Evolutionary conservation across 345 rosid species (phyloP).

Genomic region (Boechera stricta): DNA sequence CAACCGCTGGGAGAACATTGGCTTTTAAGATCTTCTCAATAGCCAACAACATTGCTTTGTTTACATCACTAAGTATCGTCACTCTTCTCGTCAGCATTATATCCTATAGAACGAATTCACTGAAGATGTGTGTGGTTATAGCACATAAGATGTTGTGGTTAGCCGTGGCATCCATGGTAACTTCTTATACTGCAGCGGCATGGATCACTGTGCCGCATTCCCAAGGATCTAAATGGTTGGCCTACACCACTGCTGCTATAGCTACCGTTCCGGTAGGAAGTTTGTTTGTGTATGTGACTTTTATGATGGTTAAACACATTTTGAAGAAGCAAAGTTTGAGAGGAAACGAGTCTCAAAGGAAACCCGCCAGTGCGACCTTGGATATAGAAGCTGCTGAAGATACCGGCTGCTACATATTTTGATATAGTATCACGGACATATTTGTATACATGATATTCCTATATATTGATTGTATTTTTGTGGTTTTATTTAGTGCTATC

Average conservation of each 20-base stretch:
- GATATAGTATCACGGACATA: too few relatives aligned
- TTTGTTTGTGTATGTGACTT: neutral
- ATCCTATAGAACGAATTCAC: neutral
- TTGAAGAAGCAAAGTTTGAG: neutral
- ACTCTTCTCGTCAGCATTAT: slow-evolving; percentile 7
- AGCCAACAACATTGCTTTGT: neutral
- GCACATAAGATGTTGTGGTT: slow-evolving; percentile 3
- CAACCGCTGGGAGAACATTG: neutral
- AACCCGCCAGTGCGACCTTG: too few relatives aligned
- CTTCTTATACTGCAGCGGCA: neutral
- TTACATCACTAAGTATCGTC: slow-evolving; percentile 6
- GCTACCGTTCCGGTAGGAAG: neutral
- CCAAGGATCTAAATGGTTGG: neutral
- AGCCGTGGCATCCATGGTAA: neutral
- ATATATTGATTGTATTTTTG: too few relatives aligned
- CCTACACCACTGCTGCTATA: neutral
- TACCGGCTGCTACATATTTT: too few relatives aligned
- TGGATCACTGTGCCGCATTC: neutral
- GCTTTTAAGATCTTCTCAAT: neutral
- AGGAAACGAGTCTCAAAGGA: too few relatives aligned
- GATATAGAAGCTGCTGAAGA: too few relatives aligned
- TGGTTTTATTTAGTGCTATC: too few relatives aligned
- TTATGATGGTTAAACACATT: neutral
- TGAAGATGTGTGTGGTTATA: neutral
- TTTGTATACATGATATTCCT: too few relatives aligned